phyloP scores from a whole-genome alignment of 495 filamentous ascomycete genomes.

The Talaromyces adpressus region DNA sequence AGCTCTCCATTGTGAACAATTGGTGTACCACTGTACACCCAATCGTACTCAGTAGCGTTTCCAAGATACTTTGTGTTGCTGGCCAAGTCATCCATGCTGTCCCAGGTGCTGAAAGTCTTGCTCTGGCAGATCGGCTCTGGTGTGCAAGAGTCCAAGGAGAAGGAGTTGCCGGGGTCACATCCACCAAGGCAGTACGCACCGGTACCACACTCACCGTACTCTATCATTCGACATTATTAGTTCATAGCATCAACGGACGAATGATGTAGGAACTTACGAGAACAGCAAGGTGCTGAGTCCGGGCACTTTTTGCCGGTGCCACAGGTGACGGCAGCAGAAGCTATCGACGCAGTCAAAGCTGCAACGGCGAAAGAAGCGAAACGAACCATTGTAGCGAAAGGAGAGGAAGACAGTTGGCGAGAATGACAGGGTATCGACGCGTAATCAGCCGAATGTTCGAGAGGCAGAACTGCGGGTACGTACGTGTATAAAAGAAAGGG shows the following conservation, averaged over 20 bases:
- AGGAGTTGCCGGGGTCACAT: slow-evolving; percentile 81
- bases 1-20: slow-evolving; percentile 51
- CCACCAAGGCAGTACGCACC: slow-evolving; percentile 95
- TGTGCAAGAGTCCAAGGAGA: slow-evolving; percentile 76
- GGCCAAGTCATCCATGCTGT: slow-evolving; percentile 57
- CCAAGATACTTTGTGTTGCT: slow-evolving; percentile 78
- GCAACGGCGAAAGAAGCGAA: slow-evolving; percentile 23
- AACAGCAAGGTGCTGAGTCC: slow-evolving; percentile 75
- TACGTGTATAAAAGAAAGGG: not conserved
- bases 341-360: slow-evolving; percentile 29
- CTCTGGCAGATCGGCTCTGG: slow-evolving; percentile 74
- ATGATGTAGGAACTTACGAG: slow-evolving; percentile 55
- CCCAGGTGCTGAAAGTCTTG: slow-evolving; percentile 61
- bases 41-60: slow-evolving; percentile 68
- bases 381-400: slow-evolving; percentile 24
- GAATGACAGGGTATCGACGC: not conserved
- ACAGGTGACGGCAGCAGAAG: slow-evolving; percentile 38
- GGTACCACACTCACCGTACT: slow-evolving; percentile 88
- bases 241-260: not conserved
- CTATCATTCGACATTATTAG: slow-evolving; percentile 33
- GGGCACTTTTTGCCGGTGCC: slow-evolving; percentile 62
- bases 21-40: slow-evolving; percentile 78
- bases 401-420: not conserved
- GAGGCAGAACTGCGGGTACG: not conserved
- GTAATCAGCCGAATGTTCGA: not conserved